A percentile compares a stretch with the other conserved stretches of the same genome.
These are phyloP conservation scores for Pseudogymnoascus sp. DNA, from an alignment of 2,329 filamentous ascomycete species.

Conservation along the genomic window DNA sequence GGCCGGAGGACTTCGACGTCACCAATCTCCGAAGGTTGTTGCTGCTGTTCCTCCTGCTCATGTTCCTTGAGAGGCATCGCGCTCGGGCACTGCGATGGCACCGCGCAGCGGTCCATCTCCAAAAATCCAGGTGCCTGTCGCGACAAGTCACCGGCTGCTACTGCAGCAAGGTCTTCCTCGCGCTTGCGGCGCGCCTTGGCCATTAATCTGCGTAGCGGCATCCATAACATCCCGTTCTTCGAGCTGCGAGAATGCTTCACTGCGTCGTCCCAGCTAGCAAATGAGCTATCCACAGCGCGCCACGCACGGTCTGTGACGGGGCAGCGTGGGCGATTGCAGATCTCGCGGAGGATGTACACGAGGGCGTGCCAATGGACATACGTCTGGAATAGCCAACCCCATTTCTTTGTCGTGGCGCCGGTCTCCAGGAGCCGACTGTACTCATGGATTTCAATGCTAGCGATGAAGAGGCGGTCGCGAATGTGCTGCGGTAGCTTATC, in stretches of 20 bases:
- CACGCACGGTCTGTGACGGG: conserved; percentile 35
- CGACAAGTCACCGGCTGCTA: conserved; percentile 13
- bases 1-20: conserved; percentile 7
- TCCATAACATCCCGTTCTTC: conserved; percentile 55
- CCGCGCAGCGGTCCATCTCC: background rate
- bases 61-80: conserved; percentile 1
- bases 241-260: conserved; percentile 22
- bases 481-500: conserved; percentile 29
- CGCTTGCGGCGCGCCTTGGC: conserved; percentile 49
- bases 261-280: conserved; percentile 20
- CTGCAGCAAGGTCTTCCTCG: conserved; percentile 38
- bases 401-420: conserved; percentile 32
- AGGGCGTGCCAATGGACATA: conserved; percentile 41
- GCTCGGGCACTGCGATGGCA: background rate
- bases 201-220: conserved; percentile 54
- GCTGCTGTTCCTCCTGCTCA: background rate
- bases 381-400: conserved; percentile 36
- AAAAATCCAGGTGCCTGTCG: background rate
- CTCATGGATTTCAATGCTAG: conserved; percentile 36
- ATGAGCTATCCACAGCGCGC: conserved; percentile 31
- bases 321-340: conserved; percentile 31
- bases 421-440: conserved; percentile 33
- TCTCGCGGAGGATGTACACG: conserved; percentile 36
- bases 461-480: conserved; percentile 31
- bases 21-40: background rate